Evolutionary conservation across 106 monocot species (phyloP).

Genomic region (Chionographis japonica): DNA sequence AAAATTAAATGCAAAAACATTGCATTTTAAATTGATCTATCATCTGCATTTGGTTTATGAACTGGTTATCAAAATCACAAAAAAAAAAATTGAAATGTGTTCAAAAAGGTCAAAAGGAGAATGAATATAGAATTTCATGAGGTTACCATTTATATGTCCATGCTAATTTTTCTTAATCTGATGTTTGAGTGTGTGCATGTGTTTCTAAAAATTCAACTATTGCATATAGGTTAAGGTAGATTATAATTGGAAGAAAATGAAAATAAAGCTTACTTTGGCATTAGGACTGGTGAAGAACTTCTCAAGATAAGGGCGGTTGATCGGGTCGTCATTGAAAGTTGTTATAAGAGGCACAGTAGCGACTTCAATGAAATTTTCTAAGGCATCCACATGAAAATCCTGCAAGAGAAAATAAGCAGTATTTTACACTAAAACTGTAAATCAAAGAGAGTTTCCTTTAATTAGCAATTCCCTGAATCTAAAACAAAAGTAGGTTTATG

Average conservation of each 20-base stretch:
- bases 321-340: slow-evolving; percentile 61
- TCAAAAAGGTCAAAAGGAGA: too few relatives aligned
- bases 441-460: background rate
- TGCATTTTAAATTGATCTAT: too few relatives aligned
- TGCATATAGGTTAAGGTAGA: background rate
- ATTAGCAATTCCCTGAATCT: background rate
- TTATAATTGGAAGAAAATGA: too few relatives aligned
- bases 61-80: too few relatives aligned
- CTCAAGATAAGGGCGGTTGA: slow-evolving; percentile 59
- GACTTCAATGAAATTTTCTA: slow-evolving; percentile 73
- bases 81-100: too few relatives aligned
- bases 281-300: slow-evolving; percentile 74
- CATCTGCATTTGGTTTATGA: too few relatives aligned
- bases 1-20: too few relatives aligned
- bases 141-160: too few relatives aligned
- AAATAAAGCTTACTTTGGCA: slow-evolving; percentile 53
- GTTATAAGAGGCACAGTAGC: slow-evolving; percentile 61
- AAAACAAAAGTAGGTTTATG: too few relatives aligned
- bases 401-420: slow-evolving; percentile 15
- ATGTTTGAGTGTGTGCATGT: background rate
- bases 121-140: too few relatives aligned
- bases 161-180: too few relatives aligned
- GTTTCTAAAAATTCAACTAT: background rate
- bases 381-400: slow-evolving; percentile 69
- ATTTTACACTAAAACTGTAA: background rate